These are phyloP conservation scores for Saprolegnia parasitica DNA, from an alignment of 352 stramenopile genomes.

Conservation along the genomic window DNA sequence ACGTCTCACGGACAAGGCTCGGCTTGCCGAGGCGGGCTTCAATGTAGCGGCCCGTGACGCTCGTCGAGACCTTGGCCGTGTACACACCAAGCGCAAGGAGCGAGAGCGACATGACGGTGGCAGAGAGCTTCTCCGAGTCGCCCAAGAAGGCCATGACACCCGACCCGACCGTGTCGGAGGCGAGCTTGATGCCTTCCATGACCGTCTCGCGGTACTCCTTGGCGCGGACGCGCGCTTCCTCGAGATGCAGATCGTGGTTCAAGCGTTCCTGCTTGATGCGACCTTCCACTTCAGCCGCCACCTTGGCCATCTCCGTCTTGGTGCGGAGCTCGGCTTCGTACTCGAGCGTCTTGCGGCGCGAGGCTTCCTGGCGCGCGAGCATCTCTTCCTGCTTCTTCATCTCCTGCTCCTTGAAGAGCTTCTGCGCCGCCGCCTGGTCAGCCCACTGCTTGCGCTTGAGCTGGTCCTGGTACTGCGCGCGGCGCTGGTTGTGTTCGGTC, in stretches of 20 bases:
- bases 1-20: conserved; percentile 97
- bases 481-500: conserved; percentile 95
- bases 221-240: conserved; percentile 91
- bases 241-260: conserved; percentile 98
- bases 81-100: conserved; percentile 95
- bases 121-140: conserved; percentile 94
- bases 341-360: conserved; percentile 95
- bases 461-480: conserved; percentile 97
- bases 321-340: conserved; percentile 95
- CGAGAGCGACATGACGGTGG: conserved; percentile 92
- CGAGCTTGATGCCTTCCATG: conserved; percentile 94
- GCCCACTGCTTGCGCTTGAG: conserved; percentile 98
- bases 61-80: conserved; percentile 89
- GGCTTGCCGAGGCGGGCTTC: conserved; percentile 95
- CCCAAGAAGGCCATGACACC: conserved; percentile 92
- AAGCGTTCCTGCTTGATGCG: conserved; percentile 95
- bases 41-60: conserved; percentile 93
- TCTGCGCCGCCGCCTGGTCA: conserved; percentile 95
- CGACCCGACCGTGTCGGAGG: conserved; percentile 89
- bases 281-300: conserved; percentile 93
- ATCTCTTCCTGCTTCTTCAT: conserved; percentile 99
- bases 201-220: conserved; percentile 92
- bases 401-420: conserved; percentile 94
- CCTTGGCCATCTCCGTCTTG: conserved; percentile 94
- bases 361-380: conserved; percentile 92